Evolutionary conservation across 306 rosid species (phyloP), one percentile per base, ranked within the genome.

Genomic region (Phaseolus lunatus): DNA sequence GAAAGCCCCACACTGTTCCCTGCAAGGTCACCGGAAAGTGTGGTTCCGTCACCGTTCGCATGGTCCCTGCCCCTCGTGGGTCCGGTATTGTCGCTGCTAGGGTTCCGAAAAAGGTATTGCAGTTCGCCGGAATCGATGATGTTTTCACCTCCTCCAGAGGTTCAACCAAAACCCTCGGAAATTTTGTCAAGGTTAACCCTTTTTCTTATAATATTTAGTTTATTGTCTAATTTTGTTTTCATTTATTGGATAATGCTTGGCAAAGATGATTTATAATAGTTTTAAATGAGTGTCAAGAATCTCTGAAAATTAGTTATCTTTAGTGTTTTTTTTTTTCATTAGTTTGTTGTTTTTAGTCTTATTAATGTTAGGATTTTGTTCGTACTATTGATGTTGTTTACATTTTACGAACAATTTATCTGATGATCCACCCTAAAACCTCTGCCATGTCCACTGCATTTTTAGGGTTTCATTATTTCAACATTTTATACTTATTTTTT

Each of bases 31-130:
- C 85, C 4, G 85, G 85, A 0, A 81, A 81, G 15, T 81, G 85
- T 7, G 85, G 78, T 16, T 76, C 81, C 6, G 85, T 81, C 7
- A 81, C 81, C 2, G 85, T 81, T 0, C 73, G 85, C 7, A 81
- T 81, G 81, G 85, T 81, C 14, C 81, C 81, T 3, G 85, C 85
- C 0, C 85, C 85, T 49, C 81, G 85, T 52, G 85, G 85, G n/a
- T 37, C 81, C 2, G 85, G 85, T 0, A 81, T 81, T 1, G 85
- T 81, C 10, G 85, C 85, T 7, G 81, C 81, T 62, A 81, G 85
- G 78, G 85, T 81, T 62, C 85, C 85, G 15, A 76, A 81, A 62
- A 81, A 81, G 81, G 85, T 81, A 1, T 62, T 81, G 81, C 85
- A 76, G 27, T 76, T 76, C 22, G 85, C 78, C 27, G 85, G 85